Evolutionary conservation across 495 filamentous ascomycete species (phyloP).

Genomic region (Echria macrotheca): DNA sequence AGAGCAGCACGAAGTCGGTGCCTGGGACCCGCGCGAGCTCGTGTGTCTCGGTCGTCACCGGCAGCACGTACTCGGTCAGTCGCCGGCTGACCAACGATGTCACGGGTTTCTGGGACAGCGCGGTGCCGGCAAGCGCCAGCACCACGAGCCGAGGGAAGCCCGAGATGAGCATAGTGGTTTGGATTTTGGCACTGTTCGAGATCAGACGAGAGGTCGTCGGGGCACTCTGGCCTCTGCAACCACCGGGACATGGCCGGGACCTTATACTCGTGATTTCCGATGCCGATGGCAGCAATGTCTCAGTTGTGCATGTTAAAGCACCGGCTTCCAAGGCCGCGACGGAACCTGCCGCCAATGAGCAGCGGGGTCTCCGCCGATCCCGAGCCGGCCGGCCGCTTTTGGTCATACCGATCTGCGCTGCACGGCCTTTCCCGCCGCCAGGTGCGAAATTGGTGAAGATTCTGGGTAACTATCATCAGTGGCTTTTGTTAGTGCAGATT

Average conservation of each 20-base stretch:
- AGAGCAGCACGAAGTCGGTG: constrained; percentile 2
- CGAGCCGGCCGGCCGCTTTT: neutral
- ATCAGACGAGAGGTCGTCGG: neutral
- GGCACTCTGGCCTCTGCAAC: neutral
- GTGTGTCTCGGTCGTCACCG: constrained; percentile 2
- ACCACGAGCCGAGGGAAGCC: neutral
- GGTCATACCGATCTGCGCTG: too few relatives aligned
- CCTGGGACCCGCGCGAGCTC: constrained; percentile 3
- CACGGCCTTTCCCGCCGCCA: too few relatives aligned
- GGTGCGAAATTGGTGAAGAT: too few relatives aligned
- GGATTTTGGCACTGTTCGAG: neutral
- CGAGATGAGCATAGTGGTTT: neutral
- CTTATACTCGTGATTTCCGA: neutral
- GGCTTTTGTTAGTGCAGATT: too few relatives aligned
- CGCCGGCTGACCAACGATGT: constrained; percentile 4
- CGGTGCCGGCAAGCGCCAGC: constrained; percentile 2
- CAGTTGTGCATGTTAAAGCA: too few relatives aligned
- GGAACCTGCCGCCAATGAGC: neutral
- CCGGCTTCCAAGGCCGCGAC: neutral
- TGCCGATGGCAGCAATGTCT: neutral
- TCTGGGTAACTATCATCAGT: too few relatives aligned
- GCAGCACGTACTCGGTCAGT: constrained; percentile 4
- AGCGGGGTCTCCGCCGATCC: neutral
- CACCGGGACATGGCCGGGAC: too few relatives aligned
- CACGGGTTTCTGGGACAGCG: neutral